A percentile compares a stretch with the other conserved stretches of the same genome.
phyloP scores from a whole-genome alignment of 495 filamentous ascomycete species.

The Oidiodendron maius region DNA sequence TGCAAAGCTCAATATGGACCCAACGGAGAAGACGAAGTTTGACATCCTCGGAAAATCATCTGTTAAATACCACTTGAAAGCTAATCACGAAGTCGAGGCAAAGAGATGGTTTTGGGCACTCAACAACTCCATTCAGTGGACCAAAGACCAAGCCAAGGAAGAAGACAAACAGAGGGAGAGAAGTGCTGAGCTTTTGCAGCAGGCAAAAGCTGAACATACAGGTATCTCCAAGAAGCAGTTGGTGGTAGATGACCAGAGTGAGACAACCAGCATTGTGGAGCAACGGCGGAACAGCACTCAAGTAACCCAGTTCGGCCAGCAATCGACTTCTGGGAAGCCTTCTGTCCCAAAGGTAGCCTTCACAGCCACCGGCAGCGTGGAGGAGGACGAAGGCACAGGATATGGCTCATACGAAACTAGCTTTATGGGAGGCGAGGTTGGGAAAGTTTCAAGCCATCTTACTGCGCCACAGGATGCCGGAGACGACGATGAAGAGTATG shows the following conservation, averaged over 20 bases:
- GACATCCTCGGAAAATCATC: constrained; percentile 97
- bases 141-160: constrained; percentile 91
- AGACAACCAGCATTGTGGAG: constrained; percentile 42
- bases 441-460: constrained; percentile 34
- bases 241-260: constrained; percentile 40
- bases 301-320: constrained; percentile 9
- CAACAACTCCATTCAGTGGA: constrained; percentile 97
- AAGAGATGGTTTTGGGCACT: constrained; percentile 97
- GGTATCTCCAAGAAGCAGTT: constrained; percentile 32
- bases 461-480: constrained; percentile 38
- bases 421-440: constrained; percentile 39
- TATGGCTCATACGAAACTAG: constrained; percentile 56
- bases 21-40: constrained; percentile 93
- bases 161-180: constrained; percentile 70
- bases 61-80: constrained; percentile 97
- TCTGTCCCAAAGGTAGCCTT: constrained; percentile 36
- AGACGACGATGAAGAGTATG: constrained; percentile 74
- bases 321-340: constrained; percentile 4
- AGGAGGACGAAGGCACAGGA: constrained; percentile 51
- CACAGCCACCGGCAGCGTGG: constrained; percentile 32
- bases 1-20: constrained; percentile 87
- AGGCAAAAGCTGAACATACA: constrained; percentile 61
- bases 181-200: constrained; percentile 68
- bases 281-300: constrained; percentile 38
- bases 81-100: constrained; percentile 90